phyloP scores from a whole-genome alignment of 1,284 basidiomycete species.

The Garcileccinum viscosum region DNA sequence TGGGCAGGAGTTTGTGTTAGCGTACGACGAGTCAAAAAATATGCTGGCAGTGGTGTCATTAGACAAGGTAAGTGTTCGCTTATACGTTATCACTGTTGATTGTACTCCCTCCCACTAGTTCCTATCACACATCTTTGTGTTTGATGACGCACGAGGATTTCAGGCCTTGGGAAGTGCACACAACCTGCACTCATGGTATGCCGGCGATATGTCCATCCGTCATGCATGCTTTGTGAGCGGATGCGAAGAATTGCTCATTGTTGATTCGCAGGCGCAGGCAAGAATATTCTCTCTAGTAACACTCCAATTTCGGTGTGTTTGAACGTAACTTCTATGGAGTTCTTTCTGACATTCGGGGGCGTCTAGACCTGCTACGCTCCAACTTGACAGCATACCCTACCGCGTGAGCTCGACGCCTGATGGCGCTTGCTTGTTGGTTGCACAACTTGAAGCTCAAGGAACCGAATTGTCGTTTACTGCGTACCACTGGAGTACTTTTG shows the following conservation, averaged over 20 bases:
- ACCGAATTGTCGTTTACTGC: conserved; percentile 41
- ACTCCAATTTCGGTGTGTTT: conserved; percentile 56
- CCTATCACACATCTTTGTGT: conserved; percentile 50
- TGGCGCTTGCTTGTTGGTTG: conserved; percentile 55
- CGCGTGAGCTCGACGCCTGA: too few relatives aligned
- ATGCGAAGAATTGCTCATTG: conserved; percentile 49
- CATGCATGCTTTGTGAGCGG: conserved; percentile 47
- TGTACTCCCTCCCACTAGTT: conserved; percentile 31
- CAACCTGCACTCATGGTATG: conserved; percentile 53
- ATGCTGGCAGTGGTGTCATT: conserved; percentile 51
- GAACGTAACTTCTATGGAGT: not conserved
- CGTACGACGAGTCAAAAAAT: conserved; percentile 56
- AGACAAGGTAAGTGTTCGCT: conserved; percentile 43
- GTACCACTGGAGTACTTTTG: conserved; percentile 64
- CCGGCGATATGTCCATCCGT: conserved; percentile 33
- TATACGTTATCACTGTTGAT: not conserved
- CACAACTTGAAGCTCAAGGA: conserved; percentile 34
- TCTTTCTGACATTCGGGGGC: conserved; percentile 3
- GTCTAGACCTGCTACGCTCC: conserved; percentile 41
- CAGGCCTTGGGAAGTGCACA: conserved; percentile 45
- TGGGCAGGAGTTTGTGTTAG: conserved; percentile 48
- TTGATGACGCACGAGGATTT: conserved; percentile 48
- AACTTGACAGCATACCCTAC: too few relatives aligned
- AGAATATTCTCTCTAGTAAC: conserved; percentile 57
- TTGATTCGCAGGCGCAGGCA: conserved; percentile 48